Base-by-base conservation (phyloP, 208 protist species). In the Crithidia expoeki region DNA sequence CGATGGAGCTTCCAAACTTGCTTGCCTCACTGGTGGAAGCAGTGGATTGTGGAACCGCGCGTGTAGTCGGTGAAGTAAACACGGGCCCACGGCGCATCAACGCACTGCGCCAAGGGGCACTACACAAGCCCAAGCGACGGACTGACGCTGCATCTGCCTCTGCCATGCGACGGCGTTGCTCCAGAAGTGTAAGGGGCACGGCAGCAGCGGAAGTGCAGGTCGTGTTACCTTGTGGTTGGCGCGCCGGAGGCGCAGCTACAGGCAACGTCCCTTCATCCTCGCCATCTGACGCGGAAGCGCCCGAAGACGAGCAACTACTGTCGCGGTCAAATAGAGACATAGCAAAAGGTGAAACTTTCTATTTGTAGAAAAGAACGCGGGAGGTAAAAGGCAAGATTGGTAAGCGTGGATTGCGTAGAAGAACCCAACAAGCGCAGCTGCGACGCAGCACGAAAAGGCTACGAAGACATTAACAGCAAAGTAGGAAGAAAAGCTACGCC, bases 1-100 rank as follows among this genome's bases (percentile, higher is more conserved):
- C 77, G 19, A 94, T 90, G 28, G 84, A 89, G 30, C 49, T 63
- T 33, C 80, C 78, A 66, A 94, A 94, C 33, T 79, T 77, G 55
- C 85, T 84, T 2, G 34, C 27, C 21, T 49, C 59, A 21, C 10
- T 42, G 0, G 50, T 21, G n/a, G 50, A 1, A 16, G 50, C n/a
- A 2, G 46, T 34, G 32, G n/a, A 9, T 25, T 30, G 4, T n/a
- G n/a, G n/a, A n/a, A n/a, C n/a, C n/a, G n/a, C 21, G 2, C 19
- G 28, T 23, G 32, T 16, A 5, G 57, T 4, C 51, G 56, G 12
- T 14, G 10, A 10, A 7, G 25, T 44, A n/a, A 25, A 25, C 4
- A 12, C 50, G 30, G 21, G 33, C 27, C 23, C 21, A 14, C 12
- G 53, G 12, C 32, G 23, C 44, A 52, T 28, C 46, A 76, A 25